These are phyloP conservation scores for Pseudohalonectria lignicola DNA, from an alignment of 2,329 filamentous ascomycete species.

Conservation along the genomic window DNA sequence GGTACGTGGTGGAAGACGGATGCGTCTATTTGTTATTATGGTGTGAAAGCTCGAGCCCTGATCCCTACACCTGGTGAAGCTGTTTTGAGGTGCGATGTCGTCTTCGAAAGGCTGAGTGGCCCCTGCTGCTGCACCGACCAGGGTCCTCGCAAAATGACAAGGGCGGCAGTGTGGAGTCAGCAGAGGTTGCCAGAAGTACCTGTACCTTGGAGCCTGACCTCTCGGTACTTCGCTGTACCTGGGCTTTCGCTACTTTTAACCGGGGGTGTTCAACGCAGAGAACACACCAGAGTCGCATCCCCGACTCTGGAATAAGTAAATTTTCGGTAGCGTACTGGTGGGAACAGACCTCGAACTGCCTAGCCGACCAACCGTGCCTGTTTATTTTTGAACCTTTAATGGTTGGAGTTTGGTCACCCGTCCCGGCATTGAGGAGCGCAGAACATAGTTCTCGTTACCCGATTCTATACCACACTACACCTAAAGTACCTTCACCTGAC, in stretches of 20 bases:
- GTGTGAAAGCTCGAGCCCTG: constrained; percentile 2
- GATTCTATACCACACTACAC: too few species aligned
- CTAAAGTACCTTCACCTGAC: too few species aligned
- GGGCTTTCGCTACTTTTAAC: neutral
- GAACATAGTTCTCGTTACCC: too few species aligned
- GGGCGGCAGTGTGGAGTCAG: neutral
- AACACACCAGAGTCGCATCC: too few species aligned
- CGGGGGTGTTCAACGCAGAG: too few species aligned
- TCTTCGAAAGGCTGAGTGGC: constrained; percentile 1
- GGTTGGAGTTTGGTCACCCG: too few species aligned
- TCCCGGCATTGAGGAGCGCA: too few species aligned
- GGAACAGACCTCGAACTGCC: too few species aligned
- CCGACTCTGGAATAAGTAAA: too few species aligned
- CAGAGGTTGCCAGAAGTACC: neutral
- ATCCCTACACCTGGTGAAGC: constrained; percentile 1
- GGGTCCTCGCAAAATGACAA: constrained; percentile 1
- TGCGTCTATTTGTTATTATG: neutral
- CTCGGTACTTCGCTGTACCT: neutral
- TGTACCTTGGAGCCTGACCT: neutral
- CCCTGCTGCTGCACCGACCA: neutral
- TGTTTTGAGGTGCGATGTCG: constrained; percentile 2
- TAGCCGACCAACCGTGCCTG: too few species aligned
- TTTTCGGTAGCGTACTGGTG: too few species aligned
- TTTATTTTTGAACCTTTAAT: too few species aligned
- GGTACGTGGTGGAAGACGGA: constrained; percentile 1